Percentiles rank a stretch among this genome's conserved stretches.
Conservation (phyloP, 345 rosid genomes). For the Pistacia vera region DNA sequence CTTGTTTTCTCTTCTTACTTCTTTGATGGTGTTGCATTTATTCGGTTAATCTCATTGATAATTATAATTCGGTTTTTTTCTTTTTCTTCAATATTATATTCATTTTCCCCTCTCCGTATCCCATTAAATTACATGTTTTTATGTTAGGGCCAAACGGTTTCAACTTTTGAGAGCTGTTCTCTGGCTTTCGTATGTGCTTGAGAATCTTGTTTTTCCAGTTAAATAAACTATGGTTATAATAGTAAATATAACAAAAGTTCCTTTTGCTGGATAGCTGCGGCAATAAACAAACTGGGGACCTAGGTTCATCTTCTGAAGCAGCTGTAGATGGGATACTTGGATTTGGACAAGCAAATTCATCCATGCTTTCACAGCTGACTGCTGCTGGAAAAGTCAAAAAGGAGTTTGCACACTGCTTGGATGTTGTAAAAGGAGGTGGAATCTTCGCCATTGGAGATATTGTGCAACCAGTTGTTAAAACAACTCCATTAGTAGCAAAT, state of each 20-base stretch:
- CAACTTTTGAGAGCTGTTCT: not conserved
- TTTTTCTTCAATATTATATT: not conserved
- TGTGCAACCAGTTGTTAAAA: conserved; percentile 62
- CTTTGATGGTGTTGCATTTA: not conserved
- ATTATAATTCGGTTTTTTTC: not conserved
- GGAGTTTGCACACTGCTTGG: conserved; percentile 84
- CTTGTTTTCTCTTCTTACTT: not conserved
- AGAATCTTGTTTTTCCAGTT: not conserved
- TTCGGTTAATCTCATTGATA: not conserved
- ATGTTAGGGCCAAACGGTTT: not conserved
- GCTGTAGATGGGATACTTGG: conserved; percentile 95
- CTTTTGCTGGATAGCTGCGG: conserved; percentile 58
- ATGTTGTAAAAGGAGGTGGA: conserved; percentile 76
- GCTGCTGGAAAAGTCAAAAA: conserved; percentile 59
- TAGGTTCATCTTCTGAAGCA: conserved; percentile 50
- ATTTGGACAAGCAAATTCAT: conserved; percentile 84
- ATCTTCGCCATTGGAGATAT: conserved; percentile 78
- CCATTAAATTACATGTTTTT: not conserved
- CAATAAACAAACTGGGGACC: conserved; percentile 69
- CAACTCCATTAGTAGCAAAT: conserved; percentile 77
- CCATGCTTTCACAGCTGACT: conserved; percentile 85
- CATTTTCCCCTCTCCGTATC: not conserved
- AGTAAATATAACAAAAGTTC: conserved; percentile 11
- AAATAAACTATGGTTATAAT: not conserved
- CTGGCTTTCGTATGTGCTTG: not conserved